Percentiles rank a stretch among this genome's conserved stretches.
phyloP scores from a whole-genome alignment of 2,329 filamentous ascomycete genomes.

The Fusarium sp. region DNA sequence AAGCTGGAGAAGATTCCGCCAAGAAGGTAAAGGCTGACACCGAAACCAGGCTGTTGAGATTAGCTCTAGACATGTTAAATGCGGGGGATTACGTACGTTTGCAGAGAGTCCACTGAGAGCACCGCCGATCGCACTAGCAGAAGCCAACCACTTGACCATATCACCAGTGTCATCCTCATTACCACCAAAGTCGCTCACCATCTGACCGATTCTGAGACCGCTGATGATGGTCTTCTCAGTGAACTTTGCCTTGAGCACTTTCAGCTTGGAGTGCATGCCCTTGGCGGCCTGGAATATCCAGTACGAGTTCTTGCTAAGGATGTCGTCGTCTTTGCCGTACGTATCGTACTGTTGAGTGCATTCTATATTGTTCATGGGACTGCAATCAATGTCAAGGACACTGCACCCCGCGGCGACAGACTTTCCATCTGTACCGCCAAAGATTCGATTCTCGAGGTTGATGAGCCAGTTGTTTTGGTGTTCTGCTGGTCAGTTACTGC shows the following conservation, averaged over 20 bases:
- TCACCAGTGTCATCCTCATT: background rate
- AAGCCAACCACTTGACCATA: conserved; percentile 14
- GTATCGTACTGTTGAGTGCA: conserved; percentile 14
- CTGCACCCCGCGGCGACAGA: conserved; percentile 2
- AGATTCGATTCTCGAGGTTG: conserved; percentile 14
- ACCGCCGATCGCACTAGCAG: background rate
- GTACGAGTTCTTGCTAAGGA: conserved; percentile 13
- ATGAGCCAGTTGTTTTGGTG: conserved; percentile 25
- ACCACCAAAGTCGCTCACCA: conserved; percentile 5
- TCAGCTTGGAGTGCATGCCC: conserved; percentile 15
- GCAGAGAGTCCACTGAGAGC: background rate
- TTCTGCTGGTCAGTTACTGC: background rate
- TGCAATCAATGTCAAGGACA: background rate
- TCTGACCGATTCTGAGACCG: background rate
- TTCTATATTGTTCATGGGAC: background rate
- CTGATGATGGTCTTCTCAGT: background rate
- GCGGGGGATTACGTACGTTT: background rate
- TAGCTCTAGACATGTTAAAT: fast-evolving
- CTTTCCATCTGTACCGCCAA: conserved; percentile 10
- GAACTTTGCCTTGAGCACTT: background rate
- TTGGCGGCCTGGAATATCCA: conserved; percentile 30
- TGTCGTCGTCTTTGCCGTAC: background rate
- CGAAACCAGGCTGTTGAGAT: background rate
- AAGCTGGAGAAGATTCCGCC: background rate
- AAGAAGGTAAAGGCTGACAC: background rate